Percentiles rank a stretch among this genome's conserved stretches.
phyloP scores from a whole-genome alignment of 2,329 filamentous ascomycete genomes.

The Verticillium nubilum region DNA sequence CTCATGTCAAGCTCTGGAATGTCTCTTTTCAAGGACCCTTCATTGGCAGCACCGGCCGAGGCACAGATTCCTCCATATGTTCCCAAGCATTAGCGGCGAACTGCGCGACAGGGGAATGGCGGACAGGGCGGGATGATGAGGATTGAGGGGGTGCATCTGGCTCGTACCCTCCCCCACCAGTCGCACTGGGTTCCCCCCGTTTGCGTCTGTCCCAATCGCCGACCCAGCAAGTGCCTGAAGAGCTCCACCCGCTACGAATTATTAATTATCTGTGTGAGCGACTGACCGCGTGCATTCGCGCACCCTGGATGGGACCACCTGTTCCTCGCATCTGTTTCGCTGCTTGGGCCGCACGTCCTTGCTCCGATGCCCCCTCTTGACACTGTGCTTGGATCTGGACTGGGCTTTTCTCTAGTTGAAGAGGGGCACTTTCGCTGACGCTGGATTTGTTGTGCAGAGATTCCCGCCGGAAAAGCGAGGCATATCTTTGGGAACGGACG shows the following conservation, averaged over 20 bases:
- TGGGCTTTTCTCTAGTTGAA: neutral
- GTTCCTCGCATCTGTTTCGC: neutral
- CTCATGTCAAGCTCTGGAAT: neutral
- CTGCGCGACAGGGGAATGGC: neutral
- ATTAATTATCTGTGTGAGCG: neutral
- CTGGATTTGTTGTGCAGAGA: neutral
- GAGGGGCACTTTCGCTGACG: neutral
- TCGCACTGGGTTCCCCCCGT: neutral
- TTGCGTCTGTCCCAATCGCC: neutral
- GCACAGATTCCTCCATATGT: neutral
- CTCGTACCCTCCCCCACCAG: neutral
- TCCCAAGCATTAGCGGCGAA: neutral
- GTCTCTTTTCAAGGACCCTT: neutral
- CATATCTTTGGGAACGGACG: neutral
- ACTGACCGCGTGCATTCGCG: neutral
- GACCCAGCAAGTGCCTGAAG: neutral
- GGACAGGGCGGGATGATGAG: neutral
- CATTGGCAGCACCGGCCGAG: neutral
- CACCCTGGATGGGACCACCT: neutral
- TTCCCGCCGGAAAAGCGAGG: neutral
- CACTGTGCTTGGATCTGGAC: neutral
- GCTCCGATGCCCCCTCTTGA: neutral
- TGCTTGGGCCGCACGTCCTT: neutral
- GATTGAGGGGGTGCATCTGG: neutral
- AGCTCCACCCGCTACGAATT: neutral